Conservation (phyloP, 257 asterid species). For the Leptodermis oblonga region DNA sequence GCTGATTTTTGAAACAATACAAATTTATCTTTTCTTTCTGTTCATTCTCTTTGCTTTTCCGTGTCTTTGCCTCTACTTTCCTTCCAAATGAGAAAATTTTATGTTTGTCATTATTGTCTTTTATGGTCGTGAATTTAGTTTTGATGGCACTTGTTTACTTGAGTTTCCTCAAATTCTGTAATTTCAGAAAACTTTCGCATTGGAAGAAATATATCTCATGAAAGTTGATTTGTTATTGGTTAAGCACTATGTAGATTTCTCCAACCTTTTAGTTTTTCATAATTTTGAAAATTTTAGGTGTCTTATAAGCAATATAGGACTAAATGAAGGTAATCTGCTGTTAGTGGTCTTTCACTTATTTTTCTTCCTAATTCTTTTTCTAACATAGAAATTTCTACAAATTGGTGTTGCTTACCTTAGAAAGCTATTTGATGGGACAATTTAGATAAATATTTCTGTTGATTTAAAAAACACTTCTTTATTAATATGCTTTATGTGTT, state of each 20-base stretch:
- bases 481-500: background rate
- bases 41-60: too few relatives aligned
- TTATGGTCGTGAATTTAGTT: background rate
- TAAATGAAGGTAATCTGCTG: background rate
- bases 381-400: background rate
- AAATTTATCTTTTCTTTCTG: too few relatives aligned
- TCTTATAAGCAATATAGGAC: background rate
- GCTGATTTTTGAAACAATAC: too few relatives aligned
- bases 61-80: background rate
- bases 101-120: background rate
- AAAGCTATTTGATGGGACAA: background rate
- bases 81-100: too few relatives aligned
- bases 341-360: slow-evolving; percentile 3
- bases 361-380: background rate
- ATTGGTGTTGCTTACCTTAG: background rate
- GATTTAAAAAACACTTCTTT: background rate
- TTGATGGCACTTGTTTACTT: background rate
- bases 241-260: background rate
- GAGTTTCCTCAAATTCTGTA: background rate
- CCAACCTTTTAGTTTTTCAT: background rate
- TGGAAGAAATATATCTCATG: background rate
- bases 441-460: background rate
- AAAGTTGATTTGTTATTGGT: background rate
- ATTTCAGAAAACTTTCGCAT: background rate
- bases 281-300: background rate